Base-by-base conservation (phyloP, 2,329 filamentous ascomycete species). In the Stagonosporopsis rhizophila region DNA sequence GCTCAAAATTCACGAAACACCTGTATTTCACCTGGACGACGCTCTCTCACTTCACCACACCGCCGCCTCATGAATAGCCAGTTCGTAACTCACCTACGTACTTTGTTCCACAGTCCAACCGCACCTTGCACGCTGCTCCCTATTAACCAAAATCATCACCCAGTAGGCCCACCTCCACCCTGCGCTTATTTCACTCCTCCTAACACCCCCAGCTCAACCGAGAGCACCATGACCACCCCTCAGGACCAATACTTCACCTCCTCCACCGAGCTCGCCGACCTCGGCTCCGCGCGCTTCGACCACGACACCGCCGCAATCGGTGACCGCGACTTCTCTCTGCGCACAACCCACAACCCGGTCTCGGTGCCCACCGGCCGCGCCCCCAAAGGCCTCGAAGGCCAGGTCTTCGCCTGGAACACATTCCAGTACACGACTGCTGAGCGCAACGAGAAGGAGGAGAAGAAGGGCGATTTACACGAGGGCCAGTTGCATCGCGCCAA, bases 381-480 rank as follows among this genome's bases (percentile, higher is more conserved):
- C 1, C 64, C 70, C n/a, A 45, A 54, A 2, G 71, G 71, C 2
- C 53, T 66, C 20, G 72, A 74, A 44, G 39, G 48, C 32, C 56
- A 68, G 17, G 64, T 72, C 28, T 71, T 69, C 23, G 68, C 59
- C 0, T 75, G 72, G 72, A 71, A 58, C 12, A 67, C 64, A 2
- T 66, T 73, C 44, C 61, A 66, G 37, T 69, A 61, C 49, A 71
- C 64, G 2, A 68, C 64, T 0, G 61, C 59, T 7, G 71, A 74
- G 30, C 50, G 60, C 0, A 45, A 74, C 46, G 58, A 54, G 25
- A 60, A 61, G 6, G 71, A 70, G 47, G 71, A 72, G 55, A 52
- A 68, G 37, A 74, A 75, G 61, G 71, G 68, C n/a, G 67, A 73
- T 49, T 42, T 75, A 40, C 72, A 75, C 44, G 71, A 67, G 8